Base-by-base conservation (phyloP, 139 green algal genomes). In the Marvania coccoides region DNA sequence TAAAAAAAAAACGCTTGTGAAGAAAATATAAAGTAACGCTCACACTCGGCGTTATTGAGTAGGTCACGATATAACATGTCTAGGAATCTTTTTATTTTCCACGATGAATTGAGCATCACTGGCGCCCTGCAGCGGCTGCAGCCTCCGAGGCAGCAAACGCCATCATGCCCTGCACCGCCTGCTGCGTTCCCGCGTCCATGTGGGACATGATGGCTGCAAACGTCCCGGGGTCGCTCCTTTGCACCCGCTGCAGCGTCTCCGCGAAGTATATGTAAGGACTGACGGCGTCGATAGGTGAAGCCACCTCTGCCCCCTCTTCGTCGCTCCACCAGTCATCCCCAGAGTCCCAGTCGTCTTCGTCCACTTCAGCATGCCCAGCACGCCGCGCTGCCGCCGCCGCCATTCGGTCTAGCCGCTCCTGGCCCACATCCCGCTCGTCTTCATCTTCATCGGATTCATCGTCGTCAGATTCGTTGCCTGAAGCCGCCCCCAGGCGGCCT, bases 201-300 rank as follows among this genome's bases (percentile, higher is more conserved):
- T 26, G 37, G 0, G 58, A 35, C 15, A 62, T 66, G 47, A 81
- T 46, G 1, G 36, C 61, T 12, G 74, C 65, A 35, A 86, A 79
- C n/a, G 71, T 33, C 4, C 5, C 35, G 24, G 81, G 71, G 31
- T 83, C 67, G 36, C 45, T 29, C 4, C 28, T 36, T 73, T 91
- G 79, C 59, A 95, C n/a, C 9, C 33, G 58, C 6, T 33, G 55
- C 37, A 96, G 56, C 9, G 74, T 71, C 13, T 92, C 79, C 6
- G 77, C 72, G 47, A 95, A 88, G 0, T 62, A 38, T 23, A 80
- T 37, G 48, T 85, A 94, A 29, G 85, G 79, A 47, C 92, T 82
- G 8, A 91, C 67, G 13, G 73, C 59, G 34, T 92, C 85, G 19
- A 94, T 68, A 3, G 89, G 81, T 0, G 73, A 84, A 26, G 58